Conservation (phyloP, 2,329 filamentous ascomycete genomes). For the Achaetomium macrosporum region DNA sequence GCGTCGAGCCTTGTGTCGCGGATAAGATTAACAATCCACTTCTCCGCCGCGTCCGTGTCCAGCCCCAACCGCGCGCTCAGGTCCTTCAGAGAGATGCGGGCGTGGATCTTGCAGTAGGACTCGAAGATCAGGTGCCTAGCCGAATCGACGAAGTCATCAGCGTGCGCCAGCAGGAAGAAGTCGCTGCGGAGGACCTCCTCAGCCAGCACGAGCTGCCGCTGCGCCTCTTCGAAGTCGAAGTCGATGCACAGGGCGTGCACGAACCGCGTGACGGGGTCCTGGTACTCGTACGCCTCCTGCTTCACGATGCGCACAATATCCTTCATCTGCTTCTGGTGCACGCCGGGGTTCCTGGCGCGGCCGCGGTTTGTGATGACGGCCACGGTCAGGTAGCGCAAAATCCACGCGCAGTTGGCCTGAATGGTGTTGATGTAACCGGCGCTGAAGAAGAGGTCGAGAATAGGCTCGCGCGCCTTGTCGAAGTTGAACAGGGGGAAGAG, state of each 20-base stretch:
- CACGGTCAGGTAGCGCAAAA: constrained; percentile 86
- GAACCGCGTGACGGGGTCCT: constrained; percentile 92
- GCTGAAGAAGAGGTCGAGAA: constrained; percentile 96
- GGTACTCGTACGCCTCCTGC: constrained; percentile 97
- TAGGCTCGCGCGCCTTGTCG: constrained; percentile 79
- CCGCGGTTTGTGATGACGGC: constrained; percentile 91
- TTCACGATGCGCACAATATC: constrained; percentile 91
- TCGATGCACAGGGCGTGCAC: constrained; percentile 91
- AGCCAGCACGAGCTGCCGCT: constrained; percentile 77
- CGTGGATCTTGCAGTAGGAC: constrained; percentile 99
- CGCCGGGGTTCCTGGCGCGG: constrained; percentile 71
- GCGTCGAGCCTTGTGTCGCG: constrained; percentile 94
- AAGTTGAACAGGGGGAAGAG: constrained; percentile 99
- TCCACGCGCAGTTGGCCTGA: constrained; percentile 95
- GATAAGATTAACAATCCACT: constrained; percentile 99
- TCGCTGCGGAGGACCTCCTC: constrained; percentile 88
- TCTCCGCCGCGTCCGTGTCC: constrained; percentile 92
- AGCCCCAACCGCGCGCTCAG: constrained; percentile 87
- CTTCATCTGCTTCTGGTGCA: constrained; percentile 98
- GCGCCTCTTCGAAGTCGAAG: constrained; percentile 96
- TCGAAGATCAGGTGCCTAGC: constrained; percentile 96
- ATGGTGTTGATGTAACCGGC: constrained; percentile 99
- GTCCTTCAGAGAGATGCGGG: constrained; percentile 96
- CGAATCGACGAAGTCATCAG: constrained; percentile 87
- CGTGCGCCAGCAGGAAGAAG: constrained; percentile 85